Evolutionary conservation across 1,284 basidiomycete species (phyloP).

Genomic region (Cystobasidium slooffiae): DNA sequence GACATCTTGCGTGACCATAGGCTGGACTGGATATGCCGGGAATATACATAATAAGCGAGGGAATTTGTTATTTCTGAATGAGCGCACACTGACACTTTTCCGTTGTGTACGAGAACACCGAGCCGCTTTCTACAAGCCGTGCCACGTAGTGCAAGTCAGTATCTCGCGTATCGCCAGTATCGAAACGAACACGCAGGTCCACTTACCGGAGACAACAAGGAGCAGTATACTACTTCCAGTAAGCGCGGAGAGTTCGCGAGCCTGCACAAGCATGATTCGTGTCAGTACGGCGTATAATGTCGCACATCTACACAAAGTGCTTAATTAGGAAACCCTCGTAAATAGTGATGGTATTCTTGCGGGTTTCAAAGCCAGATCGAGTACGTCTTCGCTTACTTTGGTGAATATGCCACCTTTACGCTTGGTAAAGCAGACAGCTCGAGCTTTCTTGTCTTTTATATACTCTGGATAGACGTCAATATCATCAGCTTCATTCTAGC

Average conservation of each 20-base stretch:
- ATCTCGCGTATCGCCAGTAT: neutral
- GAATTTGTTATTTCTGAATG: neutral
- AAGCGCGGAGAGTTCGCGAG: slow-evolving; percentile 37
- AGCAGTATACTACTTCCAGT: slow-evolving; percentile 25
- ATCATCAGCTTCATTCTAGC: too few relatives aligned
- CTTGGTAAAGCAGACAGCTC: slow-evolving; percentile 39
- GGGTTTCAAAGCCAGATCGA: neutral
- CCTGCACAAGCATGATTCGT: neutral
- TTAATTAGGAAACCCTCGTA: slow-evolving; percentile 13
- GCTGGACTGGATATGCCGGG: slow-evolving; percentile 22
- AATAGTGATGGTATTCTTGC: neutral
- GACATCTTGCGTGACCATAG: slow-evolving; percentile 33
- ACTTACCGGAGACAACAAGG: slow-evolving; percentile 34
- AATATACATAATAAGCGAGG: neutral
- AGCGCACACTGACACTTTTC: slow-evolving; percentile 31
- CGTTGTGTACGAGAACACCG: slow-evolving; percentile 34
- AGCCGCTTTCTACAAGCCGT: slow-evolving; percentile 25
- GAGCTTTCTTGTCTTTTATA: slow-evolving; percentile 28
- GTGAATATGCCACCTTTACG: slow-evolving; percentile 42
- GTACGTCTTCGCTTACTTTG: slow-evolving; percentile 15
- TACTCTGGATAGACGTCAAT: slow-evolving; percentile 19
- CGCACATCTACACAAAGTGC: neutral
- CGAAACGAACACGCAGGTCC: neutral
- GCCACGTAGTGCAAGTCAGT: neutral
- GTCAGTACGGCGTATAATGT: neutral